Conservation (phyloP, 2,329 filamentous ascomycete species). For the Monosporascus sp. region DNA sequence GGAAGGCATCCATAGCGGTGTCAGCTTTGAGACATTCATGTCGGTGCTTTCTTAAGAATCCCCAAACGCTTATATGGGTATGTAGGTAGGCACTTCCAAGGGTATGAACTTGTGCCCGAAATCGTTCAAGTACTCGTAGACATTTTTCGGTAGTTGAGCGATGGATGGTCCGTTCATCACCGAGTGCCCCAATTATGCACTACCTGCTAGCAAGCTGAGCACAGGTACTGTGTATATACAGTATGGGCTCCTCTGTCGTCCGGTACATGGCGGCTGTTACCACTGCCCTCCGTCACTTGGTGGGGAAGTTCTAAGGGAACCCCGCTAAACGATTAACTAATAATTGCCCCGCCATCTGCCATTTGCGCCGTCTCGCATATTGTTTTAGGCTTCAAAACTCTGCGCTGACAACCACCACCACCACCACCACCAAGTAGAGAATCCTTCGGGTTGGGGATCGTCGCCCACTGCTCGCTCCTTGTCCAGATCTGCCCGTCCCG, state of each 20-base stretch:
- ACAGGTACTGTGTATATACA: neutral
- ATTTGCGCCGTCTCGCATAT: neutral
- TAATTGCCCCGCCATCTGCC: neutral
- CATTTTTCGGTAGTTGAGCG: neutral
- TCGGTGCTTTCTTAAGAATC: constrained; percentile 4
- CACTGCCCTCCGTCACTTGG: neutral
- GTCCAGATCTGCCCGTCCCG: neutral
- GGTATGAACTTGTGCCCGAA: neutral
- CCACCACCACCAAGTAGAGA: too few species aligned
- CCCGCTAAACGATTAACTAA: neutral
- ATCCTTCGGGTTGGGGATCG: too few species aligned
- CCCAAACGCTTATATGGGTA: neutral
- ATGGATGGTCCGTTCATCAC: neutral
- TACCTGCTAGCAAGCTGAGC: too few species aligned
- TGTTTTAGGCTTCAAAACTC: neutral
- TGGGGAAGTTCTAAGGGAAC: neutral
- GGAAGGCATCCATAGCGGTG: constrained; percentile 62
- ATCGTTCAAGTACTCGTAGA: neutral
- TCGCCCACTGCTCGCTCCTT: neutral
- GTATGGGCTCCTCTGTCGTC: neutral
- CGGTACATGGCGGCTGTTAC: neutral
- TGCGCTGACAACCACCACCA: neutral
- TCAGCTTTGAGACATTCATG: constrained; percentile 1
- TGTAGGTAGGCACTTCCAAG: neutral
- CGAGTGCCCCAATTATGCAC: neutral